These are phyloP conservation scores for Cucurbita ficifolia DNA, from an alignment of 306 rosid genomes.

Conservation along the genomic window DNA sequence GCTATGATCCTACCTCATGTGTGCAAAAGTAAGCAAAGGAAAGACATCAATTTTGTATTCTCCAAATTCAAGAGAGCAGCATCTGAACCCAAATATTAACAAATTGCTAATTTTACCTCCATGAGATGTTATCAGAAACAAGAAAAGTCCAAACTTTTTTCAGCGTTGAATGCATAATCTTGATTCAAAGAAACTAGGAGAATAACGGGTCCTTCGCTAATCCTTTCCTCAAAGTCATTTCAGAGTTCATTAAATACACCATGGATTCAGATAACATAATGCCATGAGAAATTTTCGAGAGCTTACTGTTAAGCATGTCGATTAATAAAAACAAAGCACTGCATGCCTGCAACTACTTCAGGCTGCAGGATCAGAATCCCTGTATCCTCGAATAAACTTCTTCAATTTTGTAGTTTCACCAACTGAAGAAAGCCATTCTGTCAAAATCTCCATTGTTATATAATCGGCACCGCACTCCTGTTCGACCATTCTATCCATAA, in stretches of 20 bases:
- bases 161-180: background rate
- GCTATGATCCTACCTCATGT: background rate
- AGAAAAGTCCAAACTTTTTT: background rate
- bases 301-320: background rate
- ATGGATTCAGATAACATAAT: background rate
- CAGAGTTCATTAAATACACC: background rate
- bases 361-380: conserved; percentile 18
- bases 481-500: conserved; percentile 54
- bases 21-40: background rate
- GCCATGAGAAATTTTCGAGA: background rate
- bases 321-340: background rate
- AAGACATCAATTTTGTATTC: background rate
- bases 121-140: background rate
- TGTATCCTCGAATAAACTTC: conserved; percentile 27
- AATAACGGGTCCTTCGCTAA: background rate
- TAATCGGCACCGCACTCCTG: conserved; percentile 55
- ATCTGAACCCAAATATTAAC: background rate
- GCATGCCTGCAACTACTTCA: background rate
- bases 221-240: background rate
- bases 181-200: background rate
- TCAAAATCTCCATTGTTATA: conserved; percentile 56
- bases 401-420: conserved; percentile 37
- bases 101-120: background rate
- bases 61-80: background rate
- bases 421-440: conserved; percentile 54